A percentile compares a stretch with the other conserved stretches of the same genome.
Evolutionary conservation across 768 basidiomycete genomes (phyloP).

Genomic region (Imleria badia): DNA sequence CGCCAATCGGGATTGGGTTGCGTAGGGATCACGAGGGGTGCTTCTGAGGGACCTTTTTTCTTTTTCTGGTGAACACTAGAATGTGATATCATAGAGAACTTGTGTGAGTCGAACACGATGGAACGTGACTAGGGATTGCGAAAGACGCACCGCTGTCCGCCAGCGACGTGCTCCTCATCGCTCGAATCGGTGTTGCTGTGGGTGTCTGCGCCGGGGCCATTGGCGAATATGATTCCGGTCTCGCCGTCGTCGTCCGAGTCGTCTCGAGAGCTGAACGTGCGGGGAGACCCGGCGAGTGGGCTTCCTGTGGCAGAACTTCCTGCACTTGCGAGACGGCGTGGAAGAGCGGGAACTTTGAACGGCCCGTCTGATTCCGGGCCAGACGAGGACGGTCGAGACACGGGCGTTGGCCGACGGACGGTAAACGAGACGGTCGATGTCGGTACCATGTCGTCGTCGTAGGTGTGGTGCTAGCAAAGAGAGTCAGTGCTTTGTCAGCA

Average conservation of each 20-base stretch:
- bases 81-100: slow-evolving; percentile 34
- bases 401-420: slow-evolving; percentile 73
- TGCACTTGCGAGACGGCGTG: slow-evolving; percentile 48
- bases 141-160: slow-evolving; percentile 81
- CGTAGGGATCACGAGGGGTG: slow-evolving; percentile 82
- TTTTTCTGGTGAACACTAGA: slow-evolving; percentile 45
- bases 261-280: slow-evolving; percentile 24
- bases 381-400: slow-evolving; percentile 60
- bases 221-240: slow-evolving; percentile 25
- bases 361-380: slow-evolving; percentile 59
- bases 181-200: slow-evolving; percentile 46
- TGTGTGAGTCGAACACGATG: slow-evolving; percentile 73
- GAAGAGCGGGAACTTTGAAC: slow-evolving; percentile 63
- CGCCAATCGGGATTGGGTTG: slow-evolving; percentile 92
- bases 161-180: slow-evolving; percentile 67
- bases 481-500: slow-evolving; percentile 8
- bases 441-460: slow-evolving; percentile 18
- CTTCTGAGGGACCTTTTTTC: slow-evolving; percentile 41
- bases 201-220: slow-evolving; percentile 24
- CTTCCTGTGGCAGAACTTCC: slow-evolving; percentile 48
- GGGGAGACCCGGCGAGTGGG: slow-evolving; percentile 57
- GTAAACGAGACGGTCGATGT: slow-evolving; percentile 76
- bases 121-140: not conserved
- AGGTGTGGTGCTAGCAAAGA: too few relatives aligned
- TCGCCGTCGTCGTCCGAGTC: slow-evolving; percentile 29